Percentiles rank a stretch among this genome's conserved stretches.
Conservation (phyloP, 2,329 filamentous ascomycete genomes). For the Escovopsis weberi region DNA sequence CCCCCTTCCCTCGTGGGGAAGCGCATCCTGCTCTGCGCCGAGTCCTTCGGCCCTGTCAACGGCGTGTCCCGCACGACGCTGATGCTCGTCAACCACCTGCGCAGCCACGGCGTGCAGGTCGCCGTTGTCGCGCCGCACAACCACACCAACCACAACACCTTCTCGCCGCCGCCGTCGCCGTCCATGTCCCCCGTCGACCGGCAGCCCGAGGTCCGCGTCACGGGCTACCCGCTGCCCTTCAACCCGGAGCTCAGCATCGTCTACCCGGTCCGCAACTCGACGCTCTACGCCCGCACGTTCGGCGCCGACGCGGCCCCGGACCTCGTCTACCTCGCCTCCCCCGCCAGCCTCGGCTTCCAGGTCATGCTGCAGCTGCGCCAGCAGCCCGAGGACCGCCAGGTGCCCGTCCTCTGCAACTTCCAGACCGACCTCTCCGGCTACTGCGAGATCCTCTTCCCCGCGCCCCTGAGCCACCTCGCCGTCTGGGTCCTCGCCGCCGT, state of each 20-base stretch:
- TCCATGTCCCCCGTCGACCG: conserved; percentile 18
- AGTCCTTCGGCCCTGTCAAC: conserved; percentile 59
- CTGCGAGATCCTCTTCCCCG: conserved; percentile 53
- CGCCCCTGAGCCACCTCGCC: conserved; percentile 44
- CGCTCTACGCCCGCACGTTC: conserved; percentile 46
- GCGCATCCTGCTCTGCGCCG: conserved; percentile 51
- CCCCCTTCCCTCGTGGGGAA: conserved; percentile 39
- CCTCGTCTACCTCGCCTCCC: conserved; percentile 54
- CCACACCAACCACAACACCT: conserved; percentile 38
- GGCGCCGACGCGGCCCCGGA: conserved; percentile 37
- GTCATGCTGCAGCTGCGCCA: conserved; percentile 55
- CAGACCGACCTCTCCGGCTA: conserved; percentile 59
- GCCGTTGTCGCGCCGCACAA: conserved; percentile 52
- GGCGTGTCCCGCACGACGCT: conserved; percentile 58
- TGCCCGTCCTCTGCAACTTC: conserved; percentile 52
- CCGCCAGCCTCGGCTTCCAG: conserved; percentile 56
- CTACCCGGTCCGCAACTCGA: conserved; percentile 51
- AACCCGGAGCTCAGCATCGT: conserved; percentile 58
- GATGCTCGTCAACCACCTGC: conserved; percentile 53
- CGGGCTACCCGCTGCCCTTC: conserved; percentile 53
- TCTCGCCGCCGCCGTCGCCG: conserved; percentile 28
- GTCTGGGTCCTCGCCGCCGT: conserved; percentile 47
- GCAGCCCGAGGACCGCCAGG: conserved; percentile 35
- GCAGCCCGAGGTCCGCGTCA: conserved; percentile 40
- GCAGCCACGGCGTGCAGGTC: conserved; percentile 47